Base-by-base conservation (phyloP, 2,329 filamentous ascomycete genomes). In the Juglanconis oblonga region DNA sequence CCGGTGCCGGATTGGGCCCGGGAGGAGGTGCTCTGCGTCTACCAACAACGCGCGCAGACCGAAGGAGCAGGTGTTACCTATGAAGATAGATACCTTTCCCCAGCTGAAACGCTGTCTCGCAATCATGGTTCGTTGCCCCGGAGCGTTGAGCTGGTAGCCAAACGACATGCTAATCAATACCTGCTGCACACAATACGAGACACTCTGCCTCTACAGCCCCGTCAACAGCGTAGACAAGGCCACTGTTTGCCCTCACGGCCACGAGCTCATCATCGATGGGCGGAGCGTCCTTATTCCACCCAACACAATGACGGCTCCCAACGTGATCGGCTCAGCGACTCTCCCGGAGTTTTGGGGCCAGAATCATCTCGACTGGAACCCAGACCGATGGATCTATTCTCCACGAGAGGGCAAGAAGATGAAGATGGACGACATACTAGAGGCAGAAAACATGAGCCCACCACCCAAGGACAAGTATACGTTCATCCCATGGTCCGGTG, bases 371-470 rank as follows among this genome's bases (percentile, higher is more conserved):
- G 33, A 36, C 14, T 58, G 36, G 42, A 31, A 24, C 4, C 50
- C 42, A 0, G 56, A 14, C 14, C 42, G 50, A 2, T 54, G 42
- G 50, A 54, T 89, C 83, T 40, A 24, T 2, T 17, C 11, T 33
- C 9, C 13, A 35, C 7, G n/a, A 33, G 11, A 14, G 14, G 17
- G 32, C 9, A 44, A 52, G 13, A 8, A 17, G 11, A 3, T 36
- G n/a, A 36, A n/a, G n/a, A 13, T 13, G 14, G 50, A 17, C n/a
- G 32, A 17, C 31, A 9, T 17, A 35, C 8, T 10, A 4, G n/a
- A 14, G 1, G 36, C 38, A 5, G 51, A 54, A 10, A 52, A 24
- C 6, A 51, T 58, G 3, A 38, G 14, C 5, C 17, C 48, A 14
- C 17, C 45, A 9, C 47, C 56, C 32, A 8, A 9, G 13, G 24